Evolutionary conservation across 345 rosid species (phyloP).

Genomic region (Salix suchowensis): DNA sequence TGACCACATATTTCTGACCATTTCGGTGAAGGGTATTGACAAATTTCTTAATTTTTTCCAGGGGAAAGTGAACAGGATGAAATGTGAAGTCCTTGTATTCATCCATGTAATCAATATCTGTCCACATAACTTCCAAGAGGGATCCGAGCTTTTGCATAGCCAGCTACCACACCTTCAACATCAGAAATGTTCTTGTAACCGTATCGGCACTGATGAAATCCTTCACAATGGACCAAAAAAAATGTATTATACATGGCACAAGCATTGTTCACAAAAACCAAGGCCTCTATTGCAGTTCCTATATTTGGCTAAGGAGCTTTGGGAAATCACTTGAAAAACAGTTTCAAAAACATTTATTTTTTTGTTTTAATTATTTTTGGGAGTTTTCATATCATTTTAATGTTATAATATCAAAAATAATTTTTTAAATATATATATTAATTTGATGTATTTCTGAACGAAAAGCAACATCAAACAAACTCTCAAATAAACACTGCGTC

Average conservation of each 20-base stretch:
- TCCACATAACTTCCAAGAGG: slow-evolving; percentile 87
- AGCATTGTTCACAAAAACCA: background rate
- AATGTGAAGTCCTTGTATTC: slow-evolving; percentile 64
- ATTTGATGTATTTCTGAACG: too few species aligned
- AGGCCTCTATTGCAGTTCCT: too few species aligned
- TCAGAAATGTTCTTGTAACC: slow-evolving; percentile 64
- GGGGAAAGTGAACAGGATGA: slow-evolving; percentile 57
- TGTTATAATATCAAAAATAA: too few species aligned
- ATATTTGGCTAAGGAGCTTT: too few species aligned
- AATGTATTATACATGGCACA: background rate
- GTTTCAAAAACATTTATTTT: too few species aligned
- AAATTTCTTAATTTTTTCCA: slow-evolving; percentile 39
- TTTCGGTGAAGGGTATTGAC: slow-evolving; percentile 47
- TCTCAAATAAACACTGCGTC: too few species aligned
- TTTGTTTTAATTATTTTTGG: too few species aligned
- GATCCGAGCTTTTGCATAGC: slow-evolving; percentile 61
- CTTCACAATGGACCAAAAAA: slow-evolving; percentile 18
- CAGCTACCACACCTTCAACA: slow-evolving; percentile 50
- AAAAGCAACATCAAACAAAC: too few species aligned
- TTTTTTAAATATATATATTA: too few species aligned
- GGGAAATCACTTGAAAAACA: too few species aligned
- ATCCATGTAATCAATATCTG: slow-evolving; percentile 80
- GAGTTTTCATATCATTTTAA: too few species aligned
- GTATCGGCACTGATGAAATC: slow-evolving; percentile 68
- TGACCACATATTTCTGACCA: slow-evolving; percentile 61